Conservation (phyloP, 1,139 yeast species). For the Saccharomyces hybrid region DNA sequence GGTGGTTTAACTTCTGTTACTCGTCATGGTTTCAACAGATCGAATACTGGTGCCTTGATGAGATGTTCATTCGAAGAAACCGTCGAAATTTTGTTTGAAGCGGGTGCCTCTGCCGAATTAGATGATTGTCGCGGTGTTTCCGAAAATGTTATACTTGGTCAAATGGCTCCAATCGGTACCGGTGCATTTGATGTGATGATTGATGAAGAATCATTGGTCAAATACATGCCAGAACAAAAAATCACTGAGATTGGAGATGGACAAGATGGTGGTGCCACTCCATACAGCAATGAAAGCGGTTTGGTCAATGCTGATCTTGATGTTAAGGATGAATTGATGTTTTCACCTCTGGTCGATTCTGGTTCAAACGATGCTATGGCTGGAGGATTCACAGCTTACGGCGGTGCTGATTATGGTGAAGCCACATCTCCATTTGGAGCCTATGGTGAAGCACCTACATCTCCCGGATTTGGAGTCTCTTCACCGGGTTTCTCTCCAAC, state of each 20-base stretch:
- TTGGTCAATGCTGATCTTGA: conserved; percentile 65
- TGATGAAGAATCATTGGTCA: conserved; percentile 79
- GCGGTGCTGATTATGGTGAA: conserved; percentile 56
- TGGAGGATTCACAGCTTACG: conserved; percentile 93
- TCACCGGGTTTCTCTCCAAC: conserved; percentile 66
- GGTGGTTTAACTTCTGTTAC: conserved; percentile 99
- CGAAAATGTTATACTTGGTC: conserved; percentile 95
- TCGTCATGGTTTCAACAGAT: conserved; percentile 98
- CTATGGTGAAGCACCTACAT: conserved; percentile 58
- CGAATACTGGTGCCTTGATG: conserved; percentile 98
- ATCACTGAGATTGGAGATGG: conserved; percentile 39
- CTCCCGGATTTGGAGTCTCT: conserved; percentile 66
- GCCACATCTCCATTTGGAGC: conserved; percentile 57
- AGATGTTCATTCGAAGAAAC: conserved; percentile 99
- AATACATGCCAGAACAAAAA: conserved; percentile 34
- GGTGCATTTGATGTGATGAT: conserved; percentile 96
- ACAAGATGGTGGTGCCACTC: conserved; percentile 88
- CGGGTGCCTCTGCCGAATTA: conserved; percentile 95
- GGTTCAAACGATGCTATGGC: conserved; percentile 62
- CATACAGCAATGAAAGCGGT: conserved; percentile 77
- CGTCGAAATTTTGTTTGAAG: conserved; percentile 93
- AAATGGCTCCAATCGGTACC: conserved; percentile 97
- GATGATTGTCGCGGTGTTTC: conserved; percentile 99
- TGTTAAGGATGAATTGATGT: conserved; percentile 77
- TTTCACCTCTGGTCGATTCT: conserved; percentile 90